Base-by-base conservation (phyloP, 192 early-diverging fungal species). In the Cladochytrium replicatum region DNA sequence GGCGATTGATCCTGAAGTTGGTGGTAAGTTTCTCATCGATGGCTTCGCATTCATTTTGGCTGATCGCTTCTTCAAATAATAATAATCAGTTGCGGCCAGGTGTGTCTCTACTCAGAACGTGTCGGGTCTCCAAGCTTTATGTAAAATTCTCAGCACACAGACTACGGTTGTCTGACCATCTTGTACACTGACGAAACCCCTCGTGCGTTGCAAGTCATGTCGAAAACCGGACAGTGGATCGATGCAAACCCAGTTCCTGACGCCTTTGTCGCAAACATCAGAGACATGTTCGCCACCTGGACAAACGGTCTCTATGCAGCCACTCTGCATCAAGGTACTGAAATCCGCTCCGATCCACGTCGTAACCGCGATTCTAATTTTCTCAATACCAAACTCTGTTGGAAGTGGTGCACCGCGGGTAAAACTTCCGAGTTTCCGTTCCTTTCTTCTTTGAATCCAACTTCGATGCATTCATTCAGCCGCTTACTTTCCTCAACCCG, bases 251-350 rank as follows among this genome's bases (percentile, higher is more conserved):
- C 67, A 3, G 40, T 78, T 42, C 71, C 71, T 0, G 68, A 62
- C 13, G 39, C 68, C 4, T 67, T 74, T 40, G 61, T 78, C 3
- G 64, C 78, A 38, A 78, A 78, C 41, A 72, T 78, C 34, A 75
- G 75, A 4, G 75, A 78, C 47, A 66, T 77, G 59, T 25, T 78
- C 29, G 57, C 70, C 37, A 32, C 66, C 24, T 78, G 74, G 75
- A 75, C 75, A 7, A 79, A 73, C 40, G 64, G 64, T 8, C 15
- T 78, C 11, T 52, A 75, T 43, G 46, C 43, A 37, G 64, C 64
- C 23, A 75, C 69, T 21, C 30, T 67, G 15, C 76, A 79, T 43
- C 63, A 75, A 1, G n/a, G n/a, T n/a, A n/a, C n/a, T n/a, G n/a
- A n/a, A n/a, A n/a, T n/a, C n/a, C n/a, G n/a, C n/a, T n/a, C n/a